Conservation (phyloP, 192 early-diverging fungal genomes). For the Podila minutissima region DNA sequence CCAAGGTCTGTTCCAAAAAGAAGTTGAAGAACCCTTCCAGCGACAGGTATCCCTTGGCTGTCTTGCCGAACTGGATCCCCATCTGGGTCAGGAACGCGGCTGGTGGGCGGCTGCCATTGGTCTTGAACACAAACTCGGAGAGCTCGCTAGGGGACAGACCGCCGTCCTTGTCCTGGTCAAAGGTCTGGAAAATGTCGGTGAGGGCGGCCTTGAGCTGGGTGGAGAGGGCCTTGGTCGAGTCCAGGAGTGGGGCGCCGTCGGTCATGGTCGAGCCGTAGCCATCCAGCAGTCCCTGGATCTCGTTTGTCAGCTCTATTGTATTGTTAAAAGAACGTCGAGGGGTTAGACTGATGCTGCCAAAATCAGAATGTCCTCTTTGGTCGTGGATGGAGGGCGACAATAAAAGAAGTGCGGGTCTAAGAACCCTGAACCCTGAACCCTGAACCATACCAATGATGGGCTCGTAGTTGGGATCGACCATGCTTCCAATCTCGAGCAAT, state of each 20-base stretch:
- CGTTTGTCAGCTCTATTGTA: slow-evolving; percentile 53
- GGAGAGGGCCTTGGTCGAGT: slow-evolving; percentile 47
- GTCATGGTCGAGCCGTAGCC: slow-evolving; percentile 54
- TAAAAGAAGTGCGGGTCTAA: background rate
- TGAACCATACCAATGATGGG: slow-evolving; percentile 55
- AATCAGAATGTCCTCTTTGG: background rate
- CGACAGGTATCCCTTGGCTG: slow-evolving; percentile 55
- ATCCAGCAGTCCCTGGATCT: slow-evolving; percentile 56
- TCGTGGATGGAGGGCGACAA: background rate
- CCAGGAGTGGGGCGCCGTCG: slow-evolving; percentile 50
- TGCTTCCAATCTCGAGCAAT: slow-evolving; percentile 59
- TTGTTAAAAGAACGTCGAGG: background rate
- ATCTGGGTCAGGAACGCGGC: slow-evolving; percentile 62
- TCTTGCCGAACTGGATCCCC: slow-evolving; percentile 60
- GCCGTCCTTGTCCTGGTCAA: slow-evolving; percentile 62
- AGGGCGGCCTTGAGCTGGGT: slow-evolving; percentile 47
- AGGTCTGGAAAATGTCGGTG: slow-evolving; percentile 54
- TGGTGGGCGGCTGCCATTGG: slow-evolving; percentile 63
- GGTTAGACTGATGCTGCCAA: background rate
- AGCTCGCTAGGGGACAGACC: slow-evolving; percentile 54
- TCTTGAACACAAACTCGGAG: slow-evolving; percentile 56
- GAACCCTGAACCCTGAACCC: background rate
- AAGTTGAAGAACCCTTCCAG: slow-evolving; percentile 63
- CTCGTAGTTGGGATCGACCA: slow-evolving; percentile 61
- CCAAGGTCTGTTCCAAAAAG: slow-evolving; percentile 65